Evolutionary conservation across 2,329 filamentous ascomycete species (phyloP), one percentile per base, ranked within the genome.

Genomic region (Diaporthe humulicola): DNA sequence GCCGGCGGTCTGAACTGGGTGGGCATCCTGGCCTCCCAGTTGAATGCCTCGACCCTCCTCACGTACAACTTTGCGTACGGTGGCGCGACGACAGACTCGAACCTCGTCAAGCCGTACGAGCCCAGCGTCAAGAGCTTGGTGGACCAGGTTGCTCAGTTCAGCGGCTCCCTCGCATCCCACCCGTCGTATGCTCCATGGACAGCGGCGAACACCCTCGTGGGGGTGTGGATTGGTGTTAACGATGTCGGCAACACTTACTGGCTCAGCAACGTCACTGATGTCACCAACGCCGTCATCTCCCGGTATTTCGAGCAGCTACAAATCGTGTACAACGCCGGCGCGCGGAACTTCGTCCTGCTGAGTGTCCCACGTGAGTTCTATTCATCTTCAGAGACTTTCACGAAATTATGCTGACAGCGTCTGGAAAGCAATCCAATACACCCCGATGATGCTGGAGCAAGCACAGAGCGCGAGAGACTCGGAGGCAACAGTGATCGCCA

Each of bases 331-430:
- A 79, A 82, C 3, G 83, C 85, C 3, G 91, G 91, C 0, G 87
- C 87, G 2, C 83, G 90, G 7, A 91, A 91, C 73, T 93, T 93
- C 75, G 84, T 88, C 2, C 86, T 93, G 71, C 76, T 93, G 40
- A 91, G 87, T 70, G 90, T 92, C 0, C 91, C 91, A 2, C 89
- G 77, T 84, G 71, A 77, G 82, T 78, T 14, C 12, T 0, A 10
- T 77, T 33, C 8, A 38, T 1, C 4, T 14, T 3, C 12, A 12
- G 17, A 40, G 12, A 2, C 2, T n/a, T 2, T 9, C 28, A 40
- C 1, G 17, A 1, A 61, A 7, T 4, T 22, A 38, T 15, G n/a
- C 61, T 75, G 40, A 72, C 57, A 38, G 22, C 7, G 36, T 12
- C 17, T 14, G 15, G 12, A 69, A 36, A 86, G 85, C 86, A 3